phyloP scores from a whole-genome alignment of 352 stramenopile species.

The Chrysophaeum taylorii region DNA sequence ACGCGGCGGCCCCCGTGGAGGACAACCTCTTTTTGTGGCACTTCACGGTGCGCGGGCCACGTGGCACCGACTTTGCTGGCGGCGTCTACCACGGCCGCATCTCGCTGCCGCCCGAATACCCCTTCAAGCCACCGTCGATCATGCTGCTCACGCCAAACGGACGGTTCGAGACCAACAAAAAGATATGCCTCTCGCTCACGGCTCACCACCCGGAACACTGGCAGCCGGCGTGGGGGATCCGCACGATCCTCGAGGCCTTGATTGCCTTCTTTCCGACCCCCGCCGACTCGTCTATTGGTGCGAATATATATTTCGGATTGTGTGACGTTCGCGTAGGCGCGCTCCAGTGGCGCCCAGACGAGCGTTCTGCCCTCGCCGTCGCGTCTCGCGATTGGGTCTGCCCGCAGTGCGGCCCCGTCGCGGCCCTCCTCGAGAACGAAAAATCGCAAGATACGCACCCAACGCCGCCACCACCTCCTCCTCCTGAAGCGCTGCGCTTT shows the following conservation, averaged over 20 bases:
- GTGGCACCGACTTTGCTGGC: slow-evolving; percentile 86
- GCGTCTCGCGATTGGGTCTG: background rate
- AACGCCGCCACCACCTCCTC: background rate
- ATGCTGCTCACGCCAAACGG: slow-evolving; percentile 91
- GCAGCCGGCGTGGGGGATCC: slow-evolving; percentile 85
- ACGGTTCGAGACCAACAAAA: slow-evolving; percentile 91
- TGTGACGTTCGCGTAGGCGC: too few species aligned
- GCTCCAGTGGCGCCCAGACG: slow-evolving; percentile 33
- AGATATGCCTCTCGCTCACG: slow-evolving; percentile 96
- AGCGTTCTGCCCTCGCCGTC: slow-evolving; percentile 27
- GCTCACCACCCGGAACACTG: slow-evolving; percentile 94
- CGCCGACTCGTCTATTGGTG: slow-evolving; percentile 55
- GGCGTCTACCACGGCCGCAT: slow-evolving; percentile 96
- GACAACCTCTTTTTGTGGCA: slow-evolving; percentile 78
- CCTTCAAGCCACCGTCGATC: slow-evolving; percentile 94
- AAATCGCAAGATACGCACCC: too few species aligned
- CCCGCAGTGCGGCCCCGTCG: background rate
- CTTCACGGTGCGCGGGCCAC: slow-evolving; percentile 93
- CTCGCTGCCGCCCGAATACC: slow-evolving; percentile 79
- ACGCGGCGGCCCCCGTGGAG: slow-evolving; percentile 53
- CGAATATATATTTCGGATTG: too few species aligned
- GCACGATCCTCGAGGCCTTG: slow-evolving; percentile 91
- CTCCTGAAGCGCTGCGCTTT: background rate
- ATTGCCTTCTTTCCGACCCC: slow-evolving; percentile 90
- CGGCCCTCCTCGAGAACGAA: background rate